phyloP scores from a whole-genome alignment of 75 land plant genomes.

The Pinus tabuliformis region DNA sequence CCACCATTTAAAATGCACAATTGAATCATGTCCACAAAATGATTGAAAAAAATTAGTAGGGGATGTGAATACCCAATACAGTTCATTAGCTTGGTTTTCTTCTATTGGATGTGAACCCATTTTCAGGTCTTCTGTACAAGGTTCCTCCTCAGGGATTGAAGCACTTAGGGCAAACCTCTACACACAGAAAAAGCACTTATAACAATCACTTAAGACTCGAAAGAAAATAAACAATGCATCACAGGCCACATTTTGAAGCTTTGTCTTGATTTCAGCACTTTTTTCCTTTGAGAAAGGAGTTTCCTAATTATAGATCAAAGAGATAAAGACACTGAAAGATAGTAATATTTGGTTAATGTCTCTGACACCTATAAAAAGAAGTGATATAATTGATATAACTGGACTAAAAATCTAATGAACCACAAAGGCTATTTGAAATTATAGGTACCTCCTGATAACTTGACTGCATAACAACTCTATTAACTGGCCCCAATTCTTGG shows the following conservation, averaged over 20 bases:
- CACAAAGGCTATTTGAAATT: conserved; percentile 7
- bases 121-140: conserved; percentile 6
- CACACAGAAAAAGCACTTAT: neutral
- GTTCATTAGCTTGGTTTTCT: conserved; percentile 8
- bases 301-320: neutral
- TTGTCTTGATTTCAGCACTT: neutral
- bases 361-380: neutral
- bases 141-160: neutral
- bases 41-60: neutral
- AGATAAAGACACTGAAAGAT: neutral
- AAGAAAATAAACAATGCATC: neutral
- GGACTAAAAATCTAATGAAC: conserved; percentile 18
- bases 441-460: conserved; percentile 2
- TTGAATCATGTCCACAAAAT: neutral
- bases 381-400: neutral
- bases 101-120: neutral
- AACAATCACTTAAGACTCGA: neutral
- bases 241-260: neutral
- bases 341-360: neutral
- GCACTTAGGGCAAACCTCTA: neutral
- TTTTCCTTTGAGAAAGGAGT: neutral
- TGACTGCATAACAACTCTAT: neutral
- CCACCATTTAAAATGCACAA: neutral
- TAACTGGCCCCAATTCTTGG: conserved; percentile 5
- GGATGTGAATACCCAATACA: conserved; percentile 24